Evolutionary conservation across 1,139 yeast genomes (phyloP).

Genomic region (Scheffersomyces segobiensis): DNA sequence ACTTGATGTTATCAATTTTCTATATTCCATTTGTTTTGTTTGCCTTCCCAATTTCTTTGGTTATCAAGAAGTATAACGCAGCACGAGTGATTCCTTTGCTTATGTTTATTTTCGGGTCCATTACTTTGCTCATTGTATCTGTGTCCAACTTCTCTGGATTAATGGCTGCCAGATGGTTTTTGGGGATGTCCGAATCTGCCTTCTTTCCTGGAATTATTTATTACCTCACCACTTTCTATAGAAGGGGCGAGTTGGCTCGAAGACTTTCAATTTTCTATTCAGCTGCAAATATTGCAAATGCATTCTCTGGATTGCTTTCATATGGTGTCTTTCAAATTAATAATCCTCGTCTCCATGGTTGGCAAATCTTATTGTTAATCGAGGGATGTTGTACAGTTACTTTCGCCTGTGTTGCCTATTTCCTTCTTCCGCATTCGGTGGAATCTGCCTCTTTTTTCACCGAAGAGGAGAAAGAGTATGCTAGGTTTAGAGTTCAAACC

Average conservation of each 20-base stretch:
- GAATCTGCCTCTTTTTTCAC: slow-evolving; percentile 26
- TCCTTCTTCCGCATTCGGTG: slow-evolving; percentile 23
- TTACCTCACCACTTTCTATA: slow-evolving; percentile 20
- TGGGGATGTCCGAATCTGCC: slow-evolving; percentile 20
- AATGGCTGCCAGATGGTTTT: slow-evolving; percentile 22
- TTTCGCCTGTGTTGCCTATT: slow-evolving; percentile 13
- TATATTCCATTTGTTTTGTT: slow-evolving; percentile 23
- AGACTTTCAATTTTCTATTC: slow-evolving; percentile 20
- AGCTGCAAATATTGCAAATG: slow-evolving; percentile 23
- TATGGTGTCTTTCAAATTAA: slow-evolving; percentile 24
- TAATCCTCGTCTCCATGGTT: slow-evolving; percentile 13
- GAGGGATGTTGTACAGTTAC: slow-evolving; percentile 21
- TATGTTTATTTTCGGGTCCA: slow-evolving; percentile 21
- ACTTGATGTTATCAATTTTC: slow-evolving; percentile 24
- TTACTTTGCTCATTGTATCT: slow-evolving; percentile 16
- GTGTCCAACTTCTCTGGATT: slow-evolving; percentile 18
- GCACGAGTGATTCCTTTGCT: slow-evolving; percentile 21
- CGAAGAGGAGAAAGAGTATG: slow-evolving; percentile 27
- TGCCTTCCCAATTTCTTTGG: slow-evolving; percentile 19
- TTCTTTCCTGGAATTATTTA: slow-evolving; percentile 23
- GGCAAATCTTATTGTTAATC: slow-evolving; percentile 25
- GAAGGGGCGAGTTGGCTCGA: slow-evolving; percentile 21
- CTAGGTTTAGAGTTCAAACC: slow-evolving; percentile 24
- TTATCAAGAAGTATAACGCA: slow-evolving; percentile 21
- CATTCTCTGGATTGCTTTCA: slow-evolving; percentile 20